phyloP scores from a whole-genome alignment of 2,329 filamentous ascomycete species.

The Clonostachys sp. region DNA sequence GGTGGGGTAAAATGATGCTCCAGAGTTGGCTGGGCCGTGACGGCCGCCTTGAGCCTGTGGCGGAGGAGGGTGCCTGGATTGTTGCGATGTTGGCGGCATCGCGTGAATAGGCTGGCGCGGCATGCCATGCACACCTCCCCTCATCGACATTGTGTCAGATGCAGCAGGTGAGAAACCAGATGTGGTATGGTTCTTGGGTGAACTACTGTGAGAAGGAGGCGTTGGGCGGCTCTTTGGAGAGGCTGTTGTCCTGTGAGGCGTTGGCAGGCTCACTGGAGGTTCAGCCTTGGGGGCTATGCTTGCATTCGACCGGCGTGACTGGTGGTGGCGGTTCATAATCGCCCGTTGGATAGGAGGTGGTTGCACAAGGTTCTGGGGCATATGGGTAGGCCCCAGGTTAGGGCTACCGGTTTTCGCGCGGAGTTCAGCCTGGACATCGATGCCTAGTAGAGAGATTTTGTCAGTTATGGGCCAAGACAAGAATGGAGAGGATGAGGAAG shows the following conservation, averaged over 20 bases:
- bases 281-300: slow-evolving; percentile 74
- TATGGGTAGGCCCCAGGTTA: slow-evolving; percentile 65
- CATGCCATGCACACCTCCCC: slow-evolving; percentile 25
- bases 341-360: slow-evolving; percentile 75
- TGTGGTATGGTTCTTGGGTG: slow-evolving; percentile 41
- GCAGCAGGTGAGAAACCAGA: slow-evolving; percentile 36
- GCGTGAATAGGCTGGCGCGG: slow-evolving; percentile 23
- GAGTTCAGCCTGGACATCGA: slow-evolving; percentile 95
- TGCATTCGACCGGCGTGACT: slow-evolving; percentile 65
- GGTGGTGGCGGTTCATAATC: slow-evolving; percentile 77
- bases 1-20: slow-evolving; percentile 69
- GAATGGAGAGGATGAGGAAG: background rate
- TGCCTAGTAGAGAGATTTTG: slow-evolving; percentile 49
- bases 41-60: slow-evolving; percentile 8
- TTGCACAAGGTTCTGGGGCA: slow-evolving; percentile 65
- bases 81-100: slow-evolving; percentile 12
- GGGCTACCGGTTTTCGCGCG: slow-evolving; percentile 89
- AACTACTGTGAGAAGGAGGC: slow-evolving; percentile 69
- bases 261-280: slow-evolving; percentile 41
- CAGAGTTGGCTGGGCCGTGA: slow-evolving; percentile 29
- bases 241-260: slow-evolving; percentile 29
- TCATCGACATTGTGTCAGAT: slow-evolving; percentile 43
- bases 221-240: slow-evolving; percentile 75
- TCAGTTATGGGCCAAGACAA: too few relatives aligned
- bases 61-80: slow-evolving; percentile 19